Evolutionary conservation across 106 monocot genomes (phyloP), one percentile per base, ranked within the genome.

Genomic region (Alisma plantagoaquatica): DNA sequence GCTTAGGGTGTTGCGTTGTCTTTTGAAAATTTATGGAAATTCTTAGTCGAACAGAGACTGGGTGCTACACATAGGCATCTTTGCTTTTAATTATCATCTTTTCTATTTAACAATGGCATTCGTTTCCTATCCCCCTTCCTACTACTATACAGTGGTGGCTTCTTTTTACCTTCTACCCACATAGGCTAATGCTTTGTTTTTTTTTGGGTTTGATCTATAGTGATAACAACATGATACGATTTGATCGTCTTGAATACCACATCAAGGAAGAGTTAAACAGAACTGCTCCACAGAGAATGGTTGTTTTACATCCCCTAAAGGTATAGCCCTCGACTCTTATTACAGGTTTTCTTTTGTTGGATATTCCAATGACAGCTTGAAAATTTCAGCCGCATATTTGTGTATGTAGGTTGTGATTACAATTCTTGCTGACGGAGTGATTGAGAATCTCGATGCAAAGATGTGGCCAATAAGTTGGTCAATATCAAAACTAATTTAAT

Each of bases 231-330:
- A 66, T 98, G 90, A 98, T 98, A 63, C 82, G 60, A 12, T 62
- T 54, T 58, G 69, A 82, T 53, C 81, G 84, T 17, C 90, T 90
- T 57, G 98, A 90, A 54, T 79, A 98, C 54, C 82, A 90, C 57
- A 90, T 98, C 33, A 73, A 90, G 59, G 98, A 98, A 79, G 98
- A 98, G 63, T 66, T 98, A 24, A 90, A 98, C 49, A 79, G 60
- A 79, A 75, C 79, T 19, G 84, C 89, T 56, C 56, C 79, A 19
- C 73, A 90, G 7, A 60, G 69, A 20, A 77, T 98, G 90, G 90
- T 90, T 53, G 85, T 98, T 2, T 33, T 98, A 70, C 70, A 85
- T 72, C 98, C 98, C 54, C 74, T 98, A 16, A 98, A 82, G 90
- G 98, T 90, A 65, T n/a, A n/a, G n/a, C n/a, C n/a, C n/a, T n/a